Evolutionary conservation across 805 yeast genomes (phyloP), one percentile per base, ranked within the genome.

Genomic region (Myxozyma melibiosi): DNA sequence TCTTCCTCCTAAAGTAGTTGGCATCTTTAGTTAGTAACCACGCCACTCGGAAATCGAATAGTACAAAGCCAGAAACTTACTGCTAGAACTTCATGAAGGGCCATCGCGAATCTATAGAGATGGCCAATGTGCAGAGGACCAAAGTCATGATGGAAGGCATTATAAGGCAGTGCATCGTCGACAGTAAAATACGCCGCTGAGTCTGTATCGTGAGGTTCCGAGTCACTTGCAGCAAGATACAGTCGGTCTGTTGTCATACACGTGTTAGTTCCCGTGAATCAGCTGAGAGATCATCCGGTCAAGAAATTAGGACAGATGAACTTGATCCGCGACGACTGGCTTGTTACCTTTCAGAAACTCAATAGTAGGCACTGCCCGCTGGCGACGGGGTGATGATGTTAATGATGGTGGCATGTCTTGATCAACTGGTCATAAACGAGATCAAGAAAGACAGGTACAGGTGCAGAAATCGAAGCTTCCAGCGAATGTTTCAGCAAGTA

Each of bases 91-190:
- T 90, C 95, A 70, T 94, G 99, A 57, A 94, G 79, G 18, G 88
- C 85, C 16, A 94, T 97, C 0, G 99, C 99, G 76, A 94, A 94
- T 50, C 99, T 79, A 74, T 94, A 94, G 49, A 94, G 74, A 70
- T 87, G 96, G 0, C 97, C 97, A 50, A 92, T 84, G 70, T 92
- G 96, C 65, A 94, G 76, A 0, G 99, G 99, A 45, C 99, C 99
- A 73, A 94, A 94, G 72, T 94, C 99, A 63, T 91, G 79, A 71
- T 92, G 96, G 76, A 94, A 94, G n/a, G 95, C 80, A 69, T 94
- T 94, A 72, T 94, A 94, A 3, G 94, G 95, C 45, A 94, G 79
- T 0, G 92, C 84, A 63, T 91, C 96, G 67, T 94, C 98, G 2
- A 94, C 88, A 0, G 98, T 90, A 74, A 94, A 91, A 72, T 85